These are phyloP conservation scores for Uronychia setigera DNA, from an alignment of 73 alveolate species.

Conservation along the genomic window DNA sequence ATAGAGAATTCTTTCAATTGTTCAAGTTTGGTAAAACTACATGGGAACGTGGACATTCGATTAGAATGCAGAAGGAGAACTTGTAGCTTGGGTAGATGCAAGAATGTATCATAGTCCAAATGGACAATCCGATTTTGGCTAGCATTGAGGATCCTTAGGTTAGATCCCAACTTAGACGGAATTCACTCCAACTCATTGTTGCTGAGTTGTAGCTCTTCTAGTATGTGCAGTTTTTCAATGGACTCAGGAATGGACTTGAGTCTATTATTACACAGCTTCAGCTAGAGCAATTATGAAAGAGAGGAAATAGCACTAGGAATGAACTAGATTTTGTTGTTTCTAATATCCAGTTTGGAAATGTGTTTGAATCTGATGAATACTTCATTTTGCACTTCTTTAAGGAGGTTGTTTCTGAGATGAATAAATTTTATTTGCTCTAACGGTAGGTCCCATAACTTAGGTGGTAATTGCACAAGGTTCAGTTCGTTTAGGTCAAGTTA, in stretches of 20 bases:
- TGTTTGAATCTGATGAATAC: not conserved
- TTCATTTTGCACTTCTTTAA: slow-evolving; percentile 10
- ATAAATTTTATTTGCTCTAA: slow-evolving; percentile 21
- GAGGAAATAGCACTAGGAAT: slow-evolving; percentile 9
- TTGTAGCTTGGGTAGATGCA: slow-evolving; percentile 36
- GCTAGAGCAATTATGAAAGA: slow-evolving; percentile 7
- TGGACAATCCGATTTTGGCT: slow-evolving; percentile 27
- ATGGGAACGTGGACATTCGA: slow-evolving; percentile 60
- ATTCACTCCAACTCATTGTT: slow-evolving; percentile 17
- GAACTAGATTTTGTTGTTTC: slow-evolving; percentile 27
- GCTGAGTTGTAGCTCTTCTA: slow-evolving; percentile 26
- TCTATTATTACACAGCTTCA: slow-evolving; percentile 28
- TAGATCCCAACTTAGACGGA: slow-evolving; percentile 9
- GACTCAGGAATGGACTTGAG: slow-evolving; percentile 28
- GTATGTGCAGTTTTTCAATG: slow-evolving; percentile 15
- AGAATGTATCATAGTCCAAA: slow-evolving; percentile 32
- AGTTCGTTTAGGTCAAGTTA: not conserved
- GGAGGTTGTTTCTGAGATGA: slow-evolving; percentile 37
- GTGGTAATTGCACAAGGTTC: not conserved
- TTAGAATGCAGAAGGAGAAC: slow-evolving; percentile 60
- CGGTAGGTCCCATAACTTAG: not conserved
- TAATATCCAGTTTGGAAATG: slow-evolving; percentile 35
- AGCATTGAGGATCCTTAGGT: slow-evolving; percentile 29
- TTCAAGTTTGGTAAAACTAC: slow-evolving; percentile 37
- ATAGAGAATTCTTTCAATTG: slow-evolving; percentile 60